Percentiles rank a stretch among this genome's conserved stretches.
Conservation (phyloP, 371 early-diverging fungal genomes). For the Neoconidiobolus thromboides region DNA sequence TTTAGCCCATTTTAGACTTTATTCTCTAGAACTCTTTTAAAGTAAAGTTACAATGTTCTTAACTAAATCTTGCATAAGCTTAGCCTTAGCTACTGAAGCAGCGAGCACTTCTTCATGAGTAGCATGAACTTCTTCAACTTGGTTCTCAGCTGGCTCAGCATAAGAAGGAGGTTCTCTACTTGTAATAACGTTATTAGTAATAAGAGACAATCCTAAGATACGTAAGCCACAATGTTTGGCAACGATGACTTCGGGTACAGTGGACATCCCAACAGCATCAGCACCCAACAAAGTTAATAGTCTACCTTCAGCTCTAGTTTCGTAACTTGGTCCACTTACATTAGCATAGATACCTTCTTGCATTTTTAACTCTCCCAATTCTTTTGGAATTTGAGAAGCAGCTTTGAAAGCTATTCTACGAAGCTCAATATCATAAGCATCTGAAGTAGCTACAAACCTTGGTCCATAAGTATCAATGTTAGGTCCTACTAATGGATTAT, state of each 20-base stretch:
- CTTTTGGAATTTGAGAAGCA: slow-evolving; percentile 17
- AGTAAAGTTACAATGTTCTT: slow-evolving; percentile 25
- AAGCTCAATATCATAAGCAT: slow-evolving; percentile 72
- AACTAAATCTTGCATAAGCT: slow-evolving; percentile 56
- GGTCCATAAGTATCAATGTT: slow-evolving; percentile 70
- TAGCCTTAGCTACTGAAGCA: slow-evolving; percentile 44
- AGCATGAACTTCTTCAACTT: slow-evolving; percentile 31
- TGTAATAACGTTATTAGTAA: slow-evolving; percentile 65
- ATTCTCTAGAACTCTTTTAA: background rate
- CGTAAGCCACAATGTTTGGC: slow-evolving; percentile 79
- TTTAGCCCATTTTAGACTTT: no score
- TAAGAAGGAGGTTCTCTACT: slow-evolving; percentile 37
- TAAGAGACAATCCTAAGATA: slow-evolving; percentile 65
- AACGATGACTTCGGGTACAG: slow-evolving; percentile 87
- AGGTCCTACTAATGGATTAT: slow-evolving; percentile 66
- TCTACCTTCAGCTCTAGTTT: slow-evolving; percentile 77
- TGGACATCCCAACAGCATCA: slow-evolving; percentile 90
- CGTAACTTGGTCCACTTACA: slow-evolving; percentile 80
- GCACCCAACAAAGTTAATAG: slow-evolving; percentile 51
- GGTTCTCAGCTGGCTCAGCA: slow-evolving; percentile 21
- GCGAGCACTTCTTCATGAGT: slow-evolving; percentile 81
- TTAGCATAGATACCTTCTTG: slow-evolving; percentile 74
- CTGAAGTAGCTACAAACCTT: slow-evolving; percentile 80
- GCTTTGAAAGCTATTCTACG: slow-evolving; percentile 45
- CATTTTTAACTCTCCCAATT: slow-evolving; percentile 12